phyloP scores from a whole-genome alignment of 2,329 filamentous ascomycete species.

The Chrysoporthe cubensis region DNA sequence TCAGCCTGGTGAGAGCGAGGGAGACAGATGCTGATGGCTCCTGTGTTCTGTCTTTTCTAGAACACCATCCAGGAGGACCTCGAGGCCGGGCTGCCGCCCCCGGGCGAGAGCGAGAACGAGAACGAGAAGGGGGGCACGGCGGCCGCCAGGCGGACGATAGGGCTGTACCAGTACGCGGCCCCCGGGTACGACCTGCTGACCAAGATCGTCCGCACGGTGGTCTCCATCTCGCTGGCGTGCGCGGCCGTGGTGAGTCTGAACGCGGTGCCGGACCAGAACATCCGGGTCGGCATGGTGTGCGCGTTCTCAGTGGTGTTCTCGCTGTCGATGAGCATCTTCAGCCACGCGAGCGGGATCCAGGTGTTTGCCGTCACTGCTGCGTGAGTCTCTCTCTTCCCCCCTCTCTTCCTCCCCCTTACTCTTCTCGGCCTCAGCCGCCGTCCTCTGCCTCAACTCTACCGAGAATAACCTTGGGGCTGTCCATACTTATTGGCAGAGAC shows the following conservation, averaged over 20 bases:
- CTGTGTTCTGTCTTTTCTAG: background rate
- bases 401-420: background rate
- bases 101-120: background rate
- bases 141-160: constrained; percentile 16
- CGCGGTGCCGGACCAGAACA: constrained; percentile 28
- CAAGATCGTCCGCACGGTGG: constrained; percentile 29
- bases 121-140: background rate
- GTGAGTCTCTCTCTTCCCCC: constrained; percentile 22
- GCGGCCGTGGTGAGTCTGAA: constrained; percentile 32
- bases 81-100: background rate
- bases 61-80: constrained; percentile 7
- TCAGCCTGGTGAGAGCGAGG: background rate
- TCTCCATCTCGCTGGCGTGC: constrained; percentile 31
- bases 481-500: too few species aligned
- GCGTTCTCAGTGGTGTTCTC: constrained; percentile 36
- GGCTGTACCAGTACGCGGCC: constrained; percentile 25
- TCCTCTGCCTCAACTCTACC: too few species aligned
- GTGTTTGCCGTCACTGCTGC: constrained; percentile 37
- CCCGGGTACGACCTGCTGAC: constrained; percentile 13
- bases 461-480: too few species aligned
- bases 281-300: constrained; percentile 34
- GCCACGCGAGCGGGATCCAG: constrained; percentile 36
- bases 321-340: constrained; percentile 34
- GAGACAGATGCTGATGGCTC: too few species aligned
- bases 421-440: too few species aligned